These are phyloP conservation scores for Microcyclospora pomicola DNA, from an alignment of 2,329 filamentous ascomycete genomes.

Conservation along the genomic window DNA sequence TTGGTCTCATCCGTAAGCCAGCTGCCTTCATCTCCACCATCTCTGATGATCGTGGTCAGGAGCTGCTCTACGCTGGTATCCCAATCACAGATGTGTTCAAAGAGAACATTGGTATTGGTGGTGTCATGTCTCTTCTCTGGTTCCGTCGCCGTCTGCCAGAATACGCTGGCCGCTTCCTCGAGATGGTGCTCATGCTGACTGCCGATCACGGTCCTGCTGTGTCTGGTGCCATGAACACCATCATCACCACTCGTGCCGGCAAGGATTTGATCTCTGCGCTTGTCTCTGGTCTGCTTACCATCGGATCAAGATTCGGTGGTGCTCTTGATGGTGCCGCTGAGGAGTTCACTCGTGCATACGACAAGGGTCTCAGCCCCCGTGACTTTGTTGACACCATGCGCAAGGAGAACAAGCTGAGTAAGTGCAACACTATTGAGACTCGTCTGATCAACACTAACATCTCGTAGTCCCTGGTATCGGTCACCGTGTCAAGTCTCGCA, in stretches of 20 bases:
- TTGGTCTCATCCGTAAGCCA: slow-evolving; percentile 98
- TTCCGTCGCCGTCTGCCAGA: slow-evolving; percentile 94
- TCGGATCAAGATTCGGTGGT: slow-evolving; percentile 96
- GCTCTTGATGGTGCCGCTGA: slow-evolving; percentile 93
- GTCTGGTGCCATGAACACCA: slow-evolving; percentile 99
- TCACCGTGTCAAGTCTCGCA: slow-evolving; percentile 98
- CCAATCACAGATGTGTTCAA: slow-evolving; percentile 99
- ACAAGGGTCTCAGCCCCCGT: slow-evolving; percentile 95
- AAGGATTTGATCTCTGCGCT: slow-evolving; percentile 96
- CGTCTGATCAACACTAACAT: slow-evolving; percentile 16
- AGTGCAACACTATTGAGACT: slow-evolving; percentile 18
- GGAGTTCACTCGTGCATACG: slow-evolving; percentile 95
- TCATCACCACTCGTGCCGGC: slow-evolving; percentile 97
- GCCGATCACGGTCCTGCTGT: slow-evolving; percentile 98
- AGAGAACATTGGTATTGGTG: slow-evolving; percentile 97
- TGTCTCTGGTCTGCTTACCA: slow-evolving; percentile 92
- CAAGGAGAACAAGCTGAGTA: slow-evolving; percentile 98
- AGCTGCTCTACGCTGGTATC: slow-evolving; percentile 97
- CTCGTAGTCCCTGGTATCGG: slow-evolving; percentile 76
- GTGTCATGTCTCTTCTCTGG: slow-evolving; percentile 99
- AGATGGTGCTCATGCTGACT: slow-evolving; percentile 99
- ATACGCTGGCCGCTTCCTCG: slow-evolving; percentile 96
- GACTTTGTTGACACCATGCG: slow-evolving; percentile 98
- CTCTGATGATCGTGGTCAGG: slow-evolving; percentile 98
- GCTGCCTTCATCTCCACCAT: slow-evolving; percentile 99